A percentile compares a stretch with the other conserved stretches of the same genome.
Evolutionary conservation across 108 stramenopile species (phyloP).

Genomic region (Skeletonema potamos): DNA sequence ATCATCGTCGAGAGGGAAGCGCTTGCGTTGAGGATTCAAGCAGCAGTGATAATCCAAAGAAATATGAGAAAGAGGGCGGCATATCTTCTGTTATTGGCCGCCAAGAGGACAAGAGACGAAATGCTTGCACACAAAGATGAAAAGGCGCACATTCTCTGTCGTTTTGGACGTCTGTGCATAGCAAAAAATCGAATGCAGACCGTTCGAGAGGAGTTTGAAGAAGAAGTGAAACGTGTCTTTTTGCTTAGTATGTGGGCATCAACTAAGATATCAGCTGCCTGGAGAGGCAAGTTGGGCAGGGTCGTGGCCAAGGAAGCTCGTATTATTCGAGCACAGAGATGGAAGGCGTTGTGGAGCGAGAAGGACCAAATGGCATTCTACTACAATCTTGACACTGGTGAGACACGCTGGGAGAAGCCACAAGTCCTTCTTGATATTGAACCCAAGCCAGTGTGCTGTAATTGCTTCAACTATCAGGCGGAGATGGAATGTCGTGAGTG

Average conservation of each 20-base stretch:
- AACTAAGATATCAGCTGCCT: conserved; percentile 32
- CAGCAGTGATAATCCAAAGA: conserved; percentile 19
- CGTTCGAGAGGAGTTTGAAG: conserved; percentile 19
- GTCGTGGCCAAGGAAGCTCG: conserved; percentile 10
- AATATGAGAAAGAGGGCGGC: conserved; percentile 8
- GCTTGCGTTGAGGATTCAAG: neutral
- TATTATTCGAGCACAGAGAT: conserved; percentile 41
- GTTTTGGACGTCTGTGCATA: conserved; percentile 18
- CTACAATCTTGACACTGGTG: conserved; percentile 80
- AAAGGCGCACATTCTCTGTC: conserved; percentile 25
- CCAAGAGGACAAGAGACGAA: conserved; percentile 6
- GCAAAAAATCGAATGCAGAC: conserved; percentile 21
- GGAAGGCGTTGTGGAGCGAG: conserved; percentile 68
- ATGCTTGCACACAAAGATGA: neutral
- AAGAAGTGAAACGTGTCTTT: conserved; percentile 17
- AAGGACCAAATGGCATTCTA: conserved; percentile 55
- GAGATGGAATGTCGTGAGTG: conserved; percentile 67
- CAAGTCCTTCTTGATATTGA: conserved; percentile 77
- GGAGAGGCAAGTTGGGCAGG: conserved; percentile 52
- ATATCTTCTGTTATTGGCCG: neutral
- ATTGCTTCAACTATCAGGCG: conserved; percentile 66
- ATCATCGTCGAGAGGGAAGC: neutral
- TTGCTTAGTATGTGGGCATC: conserved; percentile 35
- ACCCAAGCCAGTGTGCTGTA: conserved; percentile 66
- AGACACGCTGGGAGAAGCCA: conserved; percentile 83